These are phyloP conservation scores for Phaeosphaeria sp. DNA, from an alignment of 2,329 filamentous ascomycete species.

Conservation along the genomic window DNA sequence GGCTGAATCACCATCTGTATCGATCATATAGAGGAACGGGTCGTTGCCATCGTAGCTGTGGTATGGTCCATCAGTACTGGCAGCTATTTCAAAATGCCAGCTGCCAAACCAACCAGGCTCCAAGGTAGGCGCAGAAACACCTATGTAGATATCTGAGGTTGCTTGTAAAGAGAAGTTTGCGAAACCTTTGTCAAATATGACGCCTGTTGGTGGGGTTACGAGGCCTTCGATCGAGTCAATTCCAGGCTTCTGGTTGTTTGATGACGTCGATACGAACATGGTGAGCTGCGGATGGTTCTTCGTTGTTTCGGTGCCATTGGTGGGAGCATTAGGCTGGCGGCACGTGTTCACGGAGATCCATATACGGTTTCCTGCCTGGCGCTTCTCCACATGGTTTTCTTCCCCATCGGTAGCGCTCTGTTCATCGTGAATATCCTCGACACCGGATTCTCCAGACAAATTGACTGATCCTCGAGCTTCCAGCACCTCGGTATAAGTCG, in stretches of 20 bases:
- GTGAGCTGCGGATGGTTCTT: conserved; percentile 67
- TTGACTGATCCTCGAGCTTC: conserved; percentile 23
- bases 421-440: not conserved
- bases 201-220: conserved; percentile 43
- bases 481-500: conserved; percentile 34
- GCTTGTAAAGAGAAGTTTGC: conserved; percentile 68
- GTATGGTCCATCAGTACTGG: conserved; percentile 79
- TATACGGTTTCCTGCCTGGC: conserved; percentile 55
- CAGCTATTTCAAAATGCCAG: conserved; percentile 83
- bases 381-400: conserved; percentile 19
- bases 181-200: conserved; percentile 71
- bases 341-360: conserved; percentile 91
- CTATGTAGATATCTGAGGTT: conserved; percentile 74
- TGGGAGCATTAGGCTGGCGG: conserved; percentile 66
- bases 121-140: conserved; percentile 73
- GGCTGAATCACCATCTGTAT: conserved; percentile 80
- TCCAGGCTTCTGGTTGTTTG: conserved; percentile 69
- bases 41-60: conserved; percentile 67
- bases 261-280: conserved; percentile 75
- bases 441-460: conserved; percentile 4
- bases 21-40: conserved; percentile 76
- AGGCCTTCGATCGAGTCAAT: conserved; percentile 60
- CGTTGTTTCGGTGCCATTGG: conserved; percentile 55
- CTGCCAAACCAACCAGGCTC: conserved; percentile 64
- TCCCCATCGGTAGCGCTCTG: conserved; percentile 9